Conservation (phyloP, 2,329 filamentous ascomycete genomes). For the Aspergillus cejpii region DNA sequence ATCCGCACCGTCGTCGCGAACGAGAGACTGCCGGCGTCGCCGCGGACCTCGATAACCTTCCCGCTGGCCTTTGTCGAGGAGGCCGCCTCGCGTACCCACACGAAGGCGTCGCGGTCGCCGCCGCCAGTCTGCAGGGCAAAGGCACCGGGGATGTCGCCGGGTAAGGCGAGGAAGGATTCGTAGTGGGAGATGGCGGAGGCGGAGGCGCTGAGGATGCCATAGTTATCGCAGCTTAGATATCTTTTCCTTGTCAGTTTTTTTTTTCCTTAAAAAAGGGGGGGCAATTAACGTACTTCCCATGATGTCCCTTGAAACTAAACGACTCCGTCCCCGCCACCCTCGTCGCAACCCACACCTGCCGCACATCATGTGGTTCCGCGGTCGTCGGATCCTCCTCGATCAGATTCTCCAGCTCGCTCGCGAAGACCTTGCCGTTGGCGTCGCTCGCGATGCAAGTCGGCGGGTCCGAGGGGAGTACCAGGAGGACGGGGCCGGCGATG, state of each 20-base stretch:
- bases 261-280: too few relatives aligned
- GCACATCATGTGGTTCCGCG: constrained; percentile 89
- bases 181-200: constrained; percentile 75
- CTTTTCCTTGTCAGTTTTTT: constrained; percentile 39
- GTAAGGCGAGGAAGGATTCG: constrained; percentile 69
- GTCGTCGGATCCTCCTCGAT: constrained; percentile 74
- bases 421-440: constrained; percentile 77
- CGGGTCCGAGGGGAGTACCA: constrained; percentile 70
- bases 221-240: constrained; percentile 79
- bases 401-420: constrained; percentile 75
- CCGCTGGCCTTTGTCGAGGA: constrained; percentile 39
- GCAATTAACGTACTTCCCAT: constrained; percentile 67
- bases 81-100: constrained; percentile 53
- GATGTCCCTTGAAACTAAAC: constrained; percentile 81
- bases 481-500: constrained; percentile 71
- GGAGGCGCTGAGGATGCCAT: constrained; percentile 68
- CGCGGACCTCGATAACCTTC: constrained; percentile 60
- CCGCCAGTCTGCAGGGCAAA: constrained; percentile 65
- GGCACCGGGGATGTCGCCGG: constrained; percentile 58
- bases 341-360: constrained; percentile 92
- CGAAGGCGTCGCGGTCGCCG: constrained; percentile 58
- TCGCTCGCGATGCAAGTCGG: constrained; percentile 77
- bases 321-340: constrained; percentile 72
- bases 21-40: constrained; percentile 61
- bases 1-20: constrained; percentile 70